Conservation (phyloP, 495 filamentous ascomycete genomes). For the Podospora comata region DNA sequence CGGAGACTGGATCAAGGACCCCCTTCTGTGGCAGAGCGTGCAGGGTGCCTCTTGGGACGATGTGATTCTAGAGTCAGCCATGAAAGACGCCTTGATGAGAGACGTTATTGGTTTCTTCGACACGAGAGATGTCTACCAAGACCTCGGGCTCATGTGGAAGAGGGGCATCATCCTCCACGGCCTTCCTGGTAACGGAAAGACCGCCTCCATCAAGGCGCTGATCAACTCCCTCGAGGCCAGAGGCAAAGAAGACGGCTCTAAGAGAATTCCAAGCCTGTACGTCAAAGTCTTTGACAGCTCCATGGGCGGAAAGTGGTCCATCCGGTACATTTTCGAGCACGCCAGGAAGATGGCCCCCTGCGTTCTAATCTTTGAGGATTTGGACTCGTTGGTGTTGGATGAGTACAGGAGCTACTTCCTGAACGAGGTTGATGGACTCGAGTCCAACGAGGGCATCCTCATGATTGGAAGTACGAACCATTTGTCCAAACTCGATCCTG, state of each 20-base stretch:
- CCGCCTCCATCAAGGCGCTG: conserved; percentile 56
- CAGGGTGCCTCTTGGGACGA: conserved; percentile 55
- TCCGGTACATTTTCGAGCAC: conserved; percentile 42
- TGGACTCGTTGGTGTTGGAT: conserved; percentile 54
- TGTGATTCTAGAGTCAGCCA: conserved; percentile 53
- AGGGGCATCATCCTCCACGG: conserved; percentile 50
- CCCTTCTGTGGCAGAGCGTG: conserved; percentile 51
- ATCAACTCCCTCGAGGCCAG: conserved; percentile 45
- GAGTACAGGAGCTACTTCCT: conserved; percentile 56
- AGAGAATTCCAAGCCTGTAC: conserved; percentile 49
- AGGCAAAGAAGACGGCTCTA: conserved; percentile 21
- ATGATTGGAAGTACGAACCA: conserved; percentile 58
- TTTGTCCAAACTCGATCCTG: conserved; percentile 47
- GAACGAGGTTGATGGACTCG: conserved; percentile 41
- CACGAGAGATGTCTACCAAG: conserved; percentile 44
- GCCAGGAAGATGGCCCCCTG: conserved; percentile 46
- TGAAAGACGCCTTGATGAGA: conserved; percentile 50
- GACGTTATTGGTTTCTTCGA: conserved; percentile 59
- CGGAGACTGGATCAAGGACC: conserved; percentile 52
- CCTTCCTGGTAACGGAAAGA: conserved; percentile 56
- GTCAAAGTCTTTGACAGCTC: conserved; percentile 49
- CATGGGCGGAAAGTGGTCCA: conserved; percentile 36
- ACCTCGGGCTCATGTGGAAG: conserved; percentile 59
- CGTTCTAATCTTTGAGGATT: conserved; percentile 55
- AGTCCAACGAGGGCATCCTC: conserved; percentile 57